Conservation (phyloP, 768 basidiomycete species). For the Tulasnella sp. region DNA sequence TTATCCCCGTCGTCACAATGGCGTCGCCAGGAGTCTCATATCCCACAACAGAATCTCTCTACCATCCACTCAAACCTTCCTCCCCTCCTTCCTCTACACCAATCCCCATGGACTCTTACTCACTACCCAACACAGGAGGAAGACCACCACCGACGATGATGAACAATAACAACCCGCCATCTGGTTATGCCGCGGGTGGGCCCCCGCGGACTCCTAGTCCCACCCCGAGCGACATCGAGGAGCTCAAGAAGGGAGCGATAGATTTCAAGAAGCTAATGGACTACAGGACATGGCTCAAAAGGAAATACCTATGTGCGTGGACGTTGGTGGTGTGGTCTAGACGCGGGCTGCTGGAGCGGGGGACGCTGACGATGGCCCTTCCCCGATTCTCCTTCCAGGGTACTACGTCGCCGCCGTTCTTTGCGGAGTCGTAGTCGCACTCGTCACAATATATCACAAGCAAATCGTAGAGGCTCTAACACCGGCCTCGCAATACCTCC, state of each 20-base stretch:
- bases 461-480: slow-evolving; percentile 62
- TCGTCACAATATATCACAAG: slow-evolving; percentile 52
- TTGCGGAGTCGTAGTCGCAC: slow-evolving; percentile 36
- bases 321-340: background rate
- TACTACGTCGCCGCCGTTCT: slow-evolving; percentile 33
- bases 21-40: background rate
- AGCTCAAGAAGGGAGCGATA: slow-evolving; percentile 12
- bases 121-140: background rate
- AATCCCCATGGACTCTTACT: background rate
- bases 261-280: slow-evolving; percentile 16
- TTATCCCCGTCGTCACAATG: background rate
- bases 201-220: slow-evolving; percentile 14
- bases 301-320: slow-evolving; percentile 18
- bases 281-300: slow-evolving; percentile 17
- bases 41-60: background rate
- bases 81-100: background rate
- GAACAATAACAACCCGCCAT: background rate
- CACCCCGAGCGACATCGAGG: slow-evolving; percentile 14
- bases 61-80: background rate
- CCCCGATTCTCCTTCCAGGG: slow-evolving; percentile 10
- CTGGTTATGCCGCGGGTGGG: background rate
- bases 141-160: background rate
- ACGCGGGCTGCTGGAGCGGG: background rate
- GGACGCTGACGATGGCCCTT: background rate
- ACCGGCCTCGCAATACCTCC: slow-evolving; percentile 54